Evolutionary conservation across 345 rosid species (phyloP).

Genomic region (Eucalyptus paniculata): DNA sequence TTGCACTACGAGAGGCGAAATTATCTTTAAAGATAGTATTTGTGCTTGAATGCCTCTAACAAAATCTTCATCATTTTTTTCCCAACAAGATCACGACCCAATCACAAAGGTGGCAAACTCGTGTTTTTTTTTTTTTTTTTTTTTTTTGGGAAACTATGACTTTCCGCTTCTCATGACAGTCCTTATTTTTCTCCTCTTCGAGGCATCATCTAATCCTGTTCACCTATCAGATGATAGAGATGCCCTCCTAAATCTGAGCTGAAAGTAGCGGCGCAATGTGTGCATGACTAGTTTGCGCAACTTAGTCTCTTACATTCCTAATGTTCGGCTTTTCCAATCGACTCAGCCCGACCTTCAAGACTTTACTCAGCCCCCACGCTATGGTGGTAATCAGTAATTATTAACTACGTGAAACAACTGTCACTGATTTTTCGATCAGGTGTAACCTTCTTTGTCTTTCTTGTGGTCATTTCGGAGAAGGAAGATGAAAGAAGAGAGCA

Average conservation of each 20-base stretch:
- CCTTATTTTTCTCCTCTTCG: background rate
- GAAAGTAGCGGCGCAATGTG: background rate
- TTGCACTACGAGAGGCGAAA: rapidly evolving
- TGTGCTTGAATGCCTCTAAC: rapidly evolving
- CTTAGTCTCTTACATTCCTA: background rate
- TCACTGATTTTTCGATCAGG: no score
- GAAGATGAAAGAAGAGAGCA: background rate
- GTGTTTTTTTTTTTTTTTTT: no score
- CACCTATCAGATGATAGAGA: background rate
- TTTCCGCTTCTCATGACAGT: no score
- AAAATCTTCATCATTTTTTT: no score
- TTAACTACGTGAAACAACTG: no score
- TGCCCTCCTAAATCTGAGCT: background rate
- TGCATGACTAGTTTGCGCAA: background rate
- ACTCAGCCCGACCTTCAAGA: background rate
- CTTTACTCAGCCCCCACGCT: no score
- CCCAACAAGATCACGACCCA: background rate
- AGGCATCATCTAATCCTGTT: background rate
- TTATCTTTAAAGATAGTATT: no score
- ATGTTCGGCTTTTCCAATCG: background rate
- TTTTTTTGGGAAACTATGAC: no score
- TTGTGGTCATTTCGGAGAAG: no score
- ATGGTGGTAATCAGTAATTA: no score
- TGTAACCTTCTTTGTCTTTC: no score
- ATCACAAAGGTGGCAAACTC: background rate